Conservation (phyloP, 148 eudicot species). For the Vaccinium macrocarpon region DNA sequence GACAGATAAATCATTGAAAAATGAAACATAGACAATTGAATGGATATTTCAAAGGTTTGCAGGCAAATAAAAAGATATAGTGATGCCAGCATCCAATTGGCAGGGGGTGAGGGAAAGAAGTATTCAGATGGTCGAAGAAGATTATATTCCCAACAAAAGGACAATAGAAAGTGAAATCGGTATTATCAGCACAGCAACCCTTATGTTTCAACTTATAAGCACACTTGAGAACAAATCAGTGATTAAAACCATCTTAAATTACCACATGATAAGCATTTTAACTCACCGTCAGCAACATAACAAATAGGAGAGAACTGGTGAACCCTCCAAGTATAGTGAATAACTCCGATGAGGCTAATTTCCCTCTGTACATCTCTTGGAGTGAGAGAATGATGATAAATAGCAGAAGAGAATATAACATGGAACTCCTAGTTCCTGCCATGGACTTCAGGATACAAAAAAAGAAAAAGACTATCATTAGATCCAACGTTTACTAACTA, state of each 20-base stretch:
- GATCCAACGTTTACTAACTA: not conserved
- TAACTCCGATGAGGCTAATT: constrained; percentile 78
- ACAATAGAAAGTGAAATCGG: not conserved
- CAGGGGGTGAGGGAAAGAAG: not conserved
- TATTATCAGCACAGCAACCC: not conserved
- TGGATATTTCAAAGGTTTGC: no score
- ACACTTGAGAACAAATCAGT: not conserved
- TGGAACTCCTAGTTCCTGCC: constrained; percentile 80
- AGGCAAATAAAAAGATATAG: no score
- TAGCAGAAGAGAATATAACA: constrained; percentile 64
- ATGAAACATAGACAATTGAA: no score
- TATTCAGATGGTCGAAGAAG: not conserved
- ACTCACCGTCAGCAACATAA: constrained; percentile 65
- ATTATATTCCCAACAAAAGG: not conserved
- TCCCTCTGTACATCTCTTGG: constrained; percentile 76
- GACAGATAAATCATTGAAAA: no score
- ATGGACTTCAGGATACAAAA: constrained; percentile 28
- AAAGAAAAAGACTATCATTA: not conserved
- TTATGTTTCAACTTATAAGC: not conserved
- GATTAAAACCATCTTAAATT: not conserved
- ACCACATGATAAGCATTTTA: not conserved
- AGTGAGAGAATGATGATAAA: constrained; percentile 67
- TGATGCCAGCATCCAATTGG: no score
- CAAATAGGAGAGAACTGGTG: constrained; percentile 68
- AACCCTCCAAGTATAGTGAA: constrained; percentile 91